A percentile compares a stretch with the other conserved stretches of the same genome.
These are phyloP conservation scores for Staphylotrichum longicolle DNA, from an alignment of 495 filamentous ascomycete genomes.

Conservation along the genomic window DNA sequence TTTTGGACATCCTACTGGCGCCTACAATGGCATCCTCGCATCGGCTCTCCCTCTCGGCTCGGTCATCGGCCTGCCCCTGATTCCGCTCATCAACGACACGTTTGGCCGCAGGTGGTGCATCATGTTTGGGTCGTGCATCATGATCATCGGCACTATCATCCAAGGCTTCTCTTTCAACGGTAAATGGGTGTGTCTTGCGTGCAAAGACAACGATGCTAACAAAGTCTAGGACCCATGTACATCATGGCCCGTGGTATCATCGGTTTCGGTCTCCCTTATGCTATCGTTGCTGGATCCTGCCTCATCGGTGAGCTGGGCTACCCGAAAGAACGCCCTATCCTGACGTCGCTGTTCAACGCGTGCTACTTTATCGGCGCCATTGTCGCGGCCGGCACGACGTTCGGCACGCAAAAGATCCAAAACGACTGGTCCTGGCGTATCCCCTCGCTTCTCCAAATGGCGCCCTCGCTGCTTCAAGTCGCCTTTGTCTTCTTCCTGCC, in stretches of 20 bases:
- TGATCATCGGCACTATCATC: slow-evolving; percentile 57
- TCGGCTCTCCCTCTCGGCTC: slow-evolving; percentile 46
- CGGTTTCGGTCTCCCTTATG: slow-evolving; percentile 62
- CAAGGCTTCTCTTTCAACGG: slow-evolving; percentile 53
- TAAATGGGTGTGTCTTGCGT: slow-evolving; percentile 21
- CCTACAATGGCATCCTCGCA: slow-evolving; percentile 47
- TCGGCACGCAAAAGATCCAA: slow-evolving; percentile 55
- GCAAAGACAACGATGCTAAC: neutral
- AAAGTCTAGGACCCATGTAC: slow-evolving; percentile 48
- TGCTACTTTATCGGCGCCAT: slow-evolving; percentile 63
- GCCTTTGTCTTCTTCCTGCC: slow-evolving; percentile 56
- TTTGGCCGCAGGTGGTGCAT: slow-evolving; percentile 58
- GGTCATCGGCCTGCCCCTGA: slow-evolving; percentile 56
- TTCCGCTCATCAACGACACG: slow-evolving; percentile 56
- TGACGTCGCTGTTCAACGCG: slow-evolving; percentile 67
- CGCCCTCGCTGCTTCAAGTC: slow-evolving; percentile 56
- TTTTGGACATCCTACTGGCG: slow-evolving; percentile 45
- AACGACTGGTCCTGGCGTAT: slow-evolving; percentile 65
- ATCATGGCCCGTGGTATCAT: slow-evolving; percentile 61
- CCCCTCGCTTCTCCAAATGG: slow-evolving; percentile 56
- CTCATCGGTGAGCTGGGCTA: slow-evolving; percentile 64
- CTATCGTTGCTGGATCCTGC: slow-evolving; percentile 60
- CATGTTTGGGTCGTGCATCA: slow-evolving; percentile 56
- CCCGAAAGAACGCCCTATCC: slow-evolving; percentile 61
- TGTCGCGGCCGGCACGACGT: slow-evolving; percentile 55